Evolutionary conservation across 371 early-diverging fungal species (phyloP).

Genomic region (Apophysomyces sp.): DNA sequence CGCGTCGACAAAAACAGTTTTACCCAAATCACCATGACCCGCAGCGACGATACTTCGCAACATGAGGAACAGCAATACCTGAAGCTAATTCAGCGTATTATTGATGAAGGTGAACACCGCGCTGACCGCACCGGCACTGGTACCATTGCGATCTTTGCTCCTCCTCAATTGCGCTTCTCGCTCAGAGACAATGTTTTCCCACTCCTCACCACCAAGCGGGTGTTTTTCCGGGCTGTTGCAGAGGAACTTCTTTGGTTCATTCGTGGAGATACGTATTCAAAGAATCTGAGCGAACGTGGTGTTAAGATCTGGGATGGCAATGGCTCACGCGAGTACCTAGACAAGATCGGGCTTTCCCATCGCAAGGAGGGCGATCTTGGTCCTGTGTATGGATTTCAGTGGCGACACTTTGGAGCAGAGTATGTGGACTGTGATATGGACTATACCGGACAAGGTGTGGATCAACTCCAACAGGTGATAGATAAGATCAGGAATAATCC

Average conservation of each 20-base stretch:
- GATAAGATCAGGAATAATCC: conserved; percentile 84
- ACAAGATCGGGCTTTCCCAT: conserved; percentile 78
- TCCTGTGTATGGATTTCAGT: conserved; percentile 99
- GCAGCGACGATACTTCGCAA: neutral
- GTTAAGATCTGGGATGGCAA: conserved; percentile 99
- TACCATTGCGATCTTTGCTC: conserved; percentile 93
- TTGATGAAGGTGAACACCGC: conserved; percentile 78
- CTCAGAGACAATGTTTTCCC: conserved; percentile 85
- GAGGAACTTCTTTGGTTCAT: conserved; percentile 99
- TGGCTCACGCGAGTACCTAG: conserved; percentile 91
- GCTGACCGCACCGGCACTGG: conserved; percentile 98
- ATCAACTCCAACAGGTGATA: conserved; percentile 94
- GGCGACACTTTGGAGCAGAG: conserved; percentile 99
- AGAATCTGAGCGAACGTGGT: conserved; percentile 77
- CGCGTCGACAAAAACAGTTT: no score
- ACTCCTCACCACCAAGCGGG: conserved; percentile 97
- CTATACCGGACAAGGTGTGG: conserved; percentile 94
- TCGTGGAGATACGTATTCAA: conserved; percentile 90
- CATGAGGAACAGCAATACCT: conserved; percentile 95
- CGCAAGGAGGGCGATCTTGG: conserved; percentile 95
- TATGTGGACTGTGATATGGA: conserved; percentile 88
- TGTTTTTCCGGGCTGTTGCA: conserved; percentile 87
- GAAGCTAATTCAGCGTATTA: conserved; percentile 76
- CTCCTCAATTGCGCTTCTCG: conserved; percentile 89
- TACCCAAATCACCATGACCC: neutral